A percentile compares a stretch with the other conserved stretches of the same genome.
Conservation (phyloP, 2,329 filamentous ascomycete species). For the Epichloe scottii region DNA sequence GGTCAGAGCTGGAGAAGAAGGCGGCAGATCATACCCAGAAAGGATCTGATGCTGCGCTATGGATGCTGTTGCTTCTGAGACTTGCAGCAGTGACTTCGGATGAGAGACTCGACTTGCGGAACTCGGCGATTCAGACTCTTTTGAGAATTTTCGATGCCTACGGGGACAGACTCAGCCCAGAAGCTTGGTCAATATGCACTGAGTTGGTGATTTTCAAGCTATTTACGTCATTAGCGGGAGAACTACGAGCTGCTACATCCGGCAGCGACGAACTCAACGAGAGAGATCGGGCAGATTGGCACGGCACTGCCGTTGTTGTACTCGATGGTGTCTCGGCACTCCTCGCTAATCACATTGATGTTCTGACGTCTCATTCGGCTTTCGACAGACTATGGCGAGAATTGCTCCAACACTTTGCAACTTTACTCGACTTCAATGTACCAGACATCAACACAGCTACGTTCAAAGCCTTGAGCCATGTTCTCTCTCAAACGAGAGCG, state of each 20-base stretch:
- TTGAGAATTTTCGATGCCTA: conserved; percentile 88
- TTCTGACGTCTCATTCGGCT: conserved; percentile 50
- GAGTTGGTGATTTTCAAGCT: conserved; percentile 71
- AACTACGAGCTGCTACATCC: conserved; percentile 30
- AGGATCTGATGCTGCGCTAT: conserved; percentile 58
- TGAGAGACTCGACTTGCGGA: conserved; percentile 61
- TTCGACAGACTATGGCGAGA: conserved; percentile 68
- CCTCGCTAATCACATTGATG: conserved; percentile 63
- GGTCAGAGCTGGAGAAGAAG: conserved; percentile 39
- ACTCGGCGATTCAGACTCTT: conserved; percentile 82
- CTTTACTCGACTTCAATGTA: conserved; percentile 47
- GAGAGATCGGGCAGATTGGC: conserved; percentile 45
- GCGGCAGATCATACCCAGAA: conserved; percentile 46
- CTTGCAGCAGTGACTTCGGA: conserved; percentile 61
- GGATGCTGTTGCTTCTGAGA: conserved; percentile 63
- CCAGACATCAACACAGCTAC: conserved; percentile 61
- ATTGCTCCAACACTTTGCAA: conserved; percentile 56
- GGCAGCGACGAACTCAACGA: conserved; percentile 27
- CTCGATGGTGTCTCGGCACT: conserved; percentile 61
- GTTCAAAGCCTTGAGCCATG: conserved; percentile 53
- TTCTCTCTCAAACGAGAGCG: conserved; percentile 40
- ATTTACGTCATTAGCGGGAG: conserved; percentile 53
- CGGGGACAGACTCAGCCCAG: conserved; percentile 62
- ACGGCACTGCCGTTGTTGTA: conserved; percentile 63
- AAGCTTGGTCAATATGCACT: conserved; percentile 75